phyloP scores from a whole-genome alignment of 2,329 filamentous ascomycete species.

The Gnomoniopsis smithogilvyi region DNA sequence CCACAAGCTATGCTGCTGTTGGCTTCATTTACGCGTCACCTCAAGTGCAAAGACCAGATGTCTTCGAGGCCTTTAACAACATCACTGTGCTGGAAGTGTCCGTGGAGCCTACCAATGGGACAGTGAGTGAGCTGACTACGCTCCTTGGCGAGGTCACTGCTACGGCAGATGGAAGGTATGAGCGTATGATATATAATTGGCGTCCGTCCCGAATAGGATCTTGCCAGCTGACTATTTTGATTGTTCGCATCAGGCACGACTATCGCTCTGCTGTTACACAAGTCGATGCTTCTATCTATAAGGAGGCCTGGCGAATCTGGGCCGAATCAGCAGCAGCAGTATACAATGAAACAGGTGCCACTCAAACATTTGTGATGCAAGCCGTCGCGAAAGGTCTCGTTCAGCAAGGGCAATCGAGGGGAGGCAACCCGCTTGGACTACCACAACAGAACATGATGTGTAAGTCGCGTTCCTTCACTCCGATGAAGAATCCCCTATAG shows the following conservation, averaged over 20 bases:
- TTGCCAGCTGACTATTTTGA: no score
- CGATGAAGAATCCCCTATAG: neutral
- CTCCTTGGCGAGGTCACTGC: no score
- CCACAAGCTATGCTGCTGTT: conserved; percentile 17
- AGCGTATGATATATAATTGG: no score
- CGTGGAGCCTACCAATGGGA: no score
- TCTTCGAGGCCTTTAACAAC: no score
- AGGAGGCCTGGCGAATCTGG: conserved; percentile 25
- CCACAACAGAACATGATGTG: conserved; percentile 16
- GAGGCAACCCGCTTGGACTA: conserved; percentile 20
- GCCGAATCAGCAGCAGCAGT: conserved; percentile 13
- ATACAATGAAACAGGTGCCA: conserved; percentile 19
- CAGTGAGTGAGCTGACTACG: no score
- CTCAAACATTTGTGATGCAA: conserved; percentile 21
- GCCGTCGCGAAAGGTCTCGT: conserved; percentile 16
- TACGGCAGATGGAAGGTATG: no score
- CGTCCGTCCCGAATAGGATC: no score
- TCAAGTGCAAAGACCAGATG: neutral
- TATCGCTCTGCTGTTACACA: conserved; percentile 20
- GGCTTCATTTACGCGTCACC: conserved; percentile 24
- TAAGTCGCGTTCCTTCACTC: conserved; percentile 9
- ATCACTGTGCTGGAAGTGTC: no score
- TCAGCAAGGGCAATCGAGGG: conserved; percentile 14
- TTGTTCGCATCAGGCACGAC: no score
- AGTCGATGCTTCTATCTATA: conserved; percentile 24